Evolutionary conservation across 2,329 filamentous ascomycete genomes (phyloP).

Genomic region (Penicillium sp.): DNA sequence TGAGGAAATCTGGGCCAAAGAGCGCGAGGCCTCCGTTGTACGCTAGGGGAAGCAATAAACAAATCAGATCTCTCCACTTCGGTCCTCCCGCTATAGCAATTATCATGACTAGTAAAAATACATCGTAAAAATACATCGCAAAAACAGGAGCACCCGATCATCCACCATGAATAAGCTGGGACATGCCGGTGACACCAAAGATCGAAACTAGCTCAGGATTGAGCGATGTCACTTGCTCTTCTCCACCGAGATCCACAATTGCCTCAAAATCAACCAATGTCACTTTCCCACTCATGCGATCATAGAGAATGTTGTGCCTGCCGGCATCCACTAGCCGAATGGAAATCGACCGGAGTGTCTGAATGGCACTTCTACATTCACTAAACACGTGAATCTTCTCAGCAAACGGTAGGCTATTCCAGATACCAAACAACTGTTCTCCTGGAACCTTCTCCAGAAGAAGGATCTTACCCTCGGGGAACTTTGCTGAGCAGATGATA

Average conservation of each 20-base stretch:
- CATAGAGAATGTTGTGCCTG: conserved; percentile 1
- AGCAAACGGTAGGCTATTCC: neutral
- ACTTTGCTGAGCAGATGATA: conserved; percentile 1
- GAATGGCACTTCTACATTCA: conserved; percentile 2
- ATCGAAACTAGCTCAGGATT: neutral
- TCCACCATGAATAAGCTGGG: neutral
- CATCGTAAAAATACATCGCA: no score
- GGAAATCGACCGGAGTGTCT: neutral
- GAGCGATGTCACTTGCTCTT: neutral
- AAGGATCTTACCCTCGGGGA: neutral
- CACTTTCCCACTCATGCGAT: neutral
- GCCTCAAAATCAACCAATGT: neutral
- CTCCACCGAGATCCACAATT: neutral
- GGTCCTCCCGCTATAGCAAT: no score
- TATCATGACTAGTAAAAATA: no score
- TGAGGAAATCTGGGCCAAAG: conserved; percentile 73
- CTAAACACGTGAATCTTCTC: neutral
- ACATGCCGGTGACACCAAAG: neutral
- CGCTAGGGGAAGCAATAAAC: no score
- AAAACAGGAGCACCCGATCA: no score
- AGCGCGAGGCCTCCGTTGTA: no score
- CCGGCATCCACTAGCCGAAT: conserved; percentile 2
- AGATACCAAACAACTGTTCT: neutral
- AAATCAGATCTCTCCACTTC: no score
- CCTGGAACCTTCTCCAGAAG: neutral